Base-by-base conservation (phyloP, 768 basidiomycete species). In the Myochromella boudieri region DNA sequence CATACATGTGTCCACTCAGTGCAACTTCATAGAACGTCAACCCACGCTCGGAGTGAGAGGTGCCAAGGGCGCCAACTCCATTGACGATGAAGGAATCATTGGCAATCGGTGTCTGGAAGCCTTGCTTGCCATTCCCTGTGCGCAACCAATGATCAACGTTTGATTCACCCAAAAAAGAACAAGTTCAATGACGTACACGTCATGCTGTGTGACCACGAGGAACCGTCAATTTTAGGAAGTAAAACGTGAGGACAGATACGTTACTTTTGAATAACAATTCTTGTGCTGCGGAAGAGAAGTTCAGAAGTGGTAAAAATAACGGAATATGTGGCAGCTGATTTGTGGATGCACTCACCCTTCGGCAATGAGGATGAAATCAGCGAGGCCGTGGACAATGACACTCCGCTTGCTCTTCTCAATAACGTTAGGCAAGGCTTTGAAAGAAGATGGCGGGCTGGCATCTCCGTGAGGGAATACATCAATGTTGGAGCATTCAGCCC, bases 1-100 rank as follows among this genome's bases (percentile, higher is more conserved):
- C 66, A 51, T 56, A 83, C 86, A 89, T 88, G 53, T 90, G 87
- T 14, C 87, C 88, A 52, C 81, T 82, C 6, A 87, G 72, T 18
- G 55, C 70, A 17, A 91, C 78, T 57, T 91, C 87, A 24, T 74
- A 68, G 52, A 81, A 88, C 0, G 85, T 81, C 54, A 89, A 60
- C 10, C 80, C 79, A 29, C 87, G 79, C 57, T 90, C 88, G 12
- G 71, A 67, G 49, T 88, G 86, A 48, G 76, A 67, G 1, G 67
- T 84, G 0, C 87, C 87, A 21, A 81, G 68, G 3, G 86, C 74
- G 21, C 87, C 87, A 34, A 87, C 71, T 14, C 81, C 84, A 45
- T 86, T 84, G 42, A 89, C 77, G 45, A 87, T 61, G 68, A 89
- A 84, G 49, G 78, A 83, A 52, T 88, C 85, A 24, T 76, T 66